Conservation (phyloP, 805 yeast genomes). For the Yarrowia bubula region DNA sequence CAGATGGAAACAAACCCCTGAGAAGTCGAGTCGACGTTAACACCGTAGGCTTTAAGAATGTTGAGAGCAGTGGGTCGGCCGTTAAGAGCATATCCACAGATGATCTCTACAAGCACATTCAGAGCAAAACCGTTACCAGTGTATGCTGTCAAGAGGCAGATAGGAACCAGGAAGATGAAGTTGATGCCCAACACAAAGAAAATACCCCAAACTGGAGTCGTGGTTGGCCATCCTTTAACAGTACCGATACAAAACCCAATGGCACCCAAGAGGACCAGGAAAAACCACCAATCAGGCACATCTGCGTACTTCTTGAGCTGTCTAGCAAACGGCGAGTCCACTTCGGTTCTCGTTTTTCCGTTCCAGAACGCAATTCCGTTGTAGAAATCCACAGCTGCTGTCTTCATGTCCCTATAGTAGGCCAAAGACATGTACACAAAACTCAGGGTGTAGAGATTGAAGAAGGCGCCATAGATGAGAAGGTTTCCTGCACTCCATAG, state of each 20-base stretch:
- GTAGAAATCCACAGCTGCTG: constrained; percentile 27
- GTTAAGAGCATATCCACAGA: constrained; percentile 66
- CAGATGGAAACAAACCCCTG: constrained; percentile 53
- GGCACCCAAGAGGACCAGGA: constrained; percentile 47
- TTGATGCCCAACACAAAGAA: constrained; percentile 56
- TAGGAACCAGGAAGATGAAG: constrained; percentile 55
- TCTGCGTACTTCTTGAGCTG: constrained; percentile 58
- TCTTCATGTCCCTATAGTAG: constrained; percentile 31
- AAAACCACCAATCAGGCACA: constrained; percentile 75
- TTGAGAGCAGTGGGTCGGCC: constrained; percentile 62
- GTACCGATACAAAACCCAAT: constrained; percentile 38
- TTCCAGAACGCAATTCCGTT: constrained; percentile 5
- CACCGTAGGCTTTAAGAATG: constrained; percentile 58
- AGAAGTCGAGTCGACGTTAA: constrained; percentile 62
- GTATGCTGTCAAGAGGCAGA: constrained; percentile 54
- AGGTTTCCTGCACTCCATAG: constrained; percentile 53
- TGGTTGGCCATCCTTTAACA: constrained; percentile 45
- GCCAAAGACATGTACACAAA: constrained; percentile 43
- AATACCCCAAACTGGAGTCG: constrained; percentile 60
- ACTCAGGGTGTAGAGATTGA: constrained; percentile 56
- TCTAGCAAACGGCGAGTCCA: constrained; percentile 30
- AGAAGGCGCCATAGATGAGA: constrained; percentile 53
- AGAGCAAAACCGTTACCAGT: constrained; percentile 57
- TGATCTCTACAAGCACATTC: constrained; percentile 60
- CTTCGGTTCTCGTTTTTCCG: not conserved